Conservation (phyloP, 1,284 basidiomycete species). For the Fistulinella staudtii region DNA sequence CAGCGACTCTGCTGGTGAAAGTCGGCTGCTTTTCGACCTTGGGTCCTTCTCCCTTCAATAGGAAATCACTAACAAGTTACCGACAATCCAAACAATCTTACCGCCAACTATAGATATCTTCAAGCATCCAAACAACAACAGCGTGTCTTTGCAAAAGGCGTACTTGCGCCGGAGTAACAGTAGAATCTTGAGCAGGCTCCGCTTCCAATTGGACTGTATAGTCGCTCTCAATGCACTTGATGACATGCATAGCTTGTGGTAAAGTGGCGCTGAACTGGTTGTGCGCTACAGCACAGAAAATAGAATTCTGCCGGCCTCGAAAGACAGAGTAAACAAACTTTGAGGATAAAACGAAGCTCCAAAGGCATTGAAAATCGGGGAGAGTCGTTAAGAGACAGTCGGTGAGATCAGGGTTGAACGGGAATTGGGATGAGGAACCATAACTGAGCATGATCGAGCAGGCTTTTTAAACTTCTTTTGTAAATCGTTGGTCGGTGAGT, state of each 20-base stretch:
- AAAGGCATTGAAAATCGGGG: conserved; percentile 31
- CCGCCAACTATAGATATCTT: conserved; percentile 38
- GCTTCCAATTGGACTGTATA: conserved; percentile 3
- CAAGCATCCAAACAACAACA: conserved; percentile 22
- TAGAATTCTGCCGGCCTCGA: conserved; percentile 31
- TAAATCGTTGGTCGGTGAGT: background rate
- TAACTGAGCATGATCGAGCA: conserved; percentile 4
- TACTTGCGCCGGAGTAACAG: conserved; percentile 12
- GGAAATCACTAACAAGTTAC: background rate
- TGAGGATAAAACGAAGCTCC: conserved; percentile 27
- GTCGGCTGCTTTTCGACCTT: conserved; percentile 20
- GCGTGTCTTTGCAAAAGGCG: conserved; percentile 20
- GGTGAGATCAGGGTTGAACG: conserved; percentile 25
- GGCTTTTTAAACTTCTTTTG: background rate
- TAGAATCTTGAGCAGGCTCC: conserved; percentile 1
- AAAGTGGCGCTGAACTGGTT: conserved; percentile 34
- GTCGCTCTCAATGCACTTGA: conserved; percentile 5
- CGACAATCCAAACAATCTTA: conserved; percentile 9
- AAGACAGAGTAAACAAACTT: conserved; percentile 34
- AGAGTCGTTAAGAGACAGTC: conserved; percentile 30
- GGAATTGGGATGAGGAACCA: background rate
- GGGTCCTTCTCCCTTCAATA: conserved; percentile 32
- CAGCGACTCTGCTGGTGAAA: conserved; percentile 27
- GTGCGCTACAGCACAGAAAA: conserved; percentile 30
- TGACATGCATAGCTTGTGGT: conserved; percentile 32